Base-by-base conservation (phyloP, 179 eudicot species). In the Heliamphora pulchella region DNA sequence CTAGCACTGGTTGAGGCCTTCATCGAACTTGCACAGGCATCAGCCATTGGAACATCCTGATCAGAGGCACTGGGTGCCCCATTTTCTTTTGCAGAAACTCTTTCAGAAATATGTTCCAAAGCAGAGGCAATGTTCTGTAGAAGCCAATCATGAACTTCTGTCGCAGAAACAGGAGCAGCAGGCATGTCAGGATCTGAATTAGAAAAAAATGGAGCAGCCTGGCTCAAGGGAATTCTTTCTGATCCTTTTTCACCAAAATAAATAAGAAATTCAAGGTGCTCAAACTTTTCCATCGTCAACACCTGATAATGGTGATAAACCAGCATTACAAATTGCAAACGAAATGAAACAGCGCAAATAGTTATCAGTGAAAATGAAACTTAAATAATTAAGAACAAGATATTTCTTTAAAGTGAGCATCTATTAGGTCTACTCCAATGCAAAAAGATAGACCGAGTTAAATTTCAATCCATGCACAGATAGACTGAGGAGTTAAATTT, bases 101-200 rank as follows among this genome's bases (percentile, higher is more conserved):
- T 94, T 80, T 92, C 98, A 79, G 97, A 80, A 80, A 91, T 86
- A 84, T 87, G 92, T 74, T 92, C 97, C 85, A 92, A 85, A 53
- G 98, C 75, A 78, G 91, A 91, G 53, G 90, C 86, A 81, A 96
- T 87, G 73, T 85, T 90, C 87, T 94, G 91, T 78, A 89, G 84
- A 84, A 96, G 92, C 97, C 98, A 96, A 46, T 94, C 98, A 80
- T 91, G 97, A 85, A 90, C 93, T 86, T 92, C 93, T 20, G 97
- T 84, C n/a, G 91, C 94, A 83, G 98, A 87, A 86, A 96, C 97
- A 84, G 99, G 94, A 86, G 89, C 97, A 79, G 99, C 97, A 84
- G 97, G 98, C 99, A 96, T 96, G 71, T 96, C 96, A 64, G 98
- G 96, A 83, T 96, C 98, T 80, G 99, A 96, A 85, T 96, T 96